phyloP scores from a whole-genome alignment of 75 land plant genomes.

The Azolla pinnata region DNA sequence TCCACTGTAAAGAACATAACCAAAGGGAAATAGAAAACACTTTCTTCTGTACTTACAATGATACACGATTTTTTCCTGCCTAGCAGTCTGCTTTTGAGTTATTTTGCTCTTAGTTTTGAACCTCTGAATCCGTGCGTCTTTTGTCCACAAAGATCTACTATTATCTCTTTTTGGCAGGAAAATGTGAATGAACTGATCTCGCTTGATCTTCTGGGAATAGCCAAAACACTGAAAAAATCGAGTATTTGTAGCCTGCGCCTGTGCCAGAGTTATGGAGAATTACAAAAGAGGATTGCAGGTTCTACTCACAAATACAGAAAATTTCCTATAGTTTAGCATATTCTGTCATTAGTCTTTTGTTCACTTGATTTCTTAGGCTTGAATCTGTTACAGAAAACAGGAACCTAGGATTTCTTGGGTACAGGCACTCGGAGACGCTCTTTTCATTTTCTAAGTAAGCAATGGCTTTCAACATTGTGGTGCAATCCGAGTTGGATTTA shows the following conservation, averaged over 20 bases:
- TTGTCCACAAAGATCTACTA: too few species aligned
- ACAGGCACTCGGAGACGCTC: slow-evolving; percentile 9
- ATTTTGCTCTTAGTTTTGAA: background rate
- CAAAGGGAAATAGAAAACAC: background rate
- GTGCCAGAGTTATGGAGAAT: background rate
- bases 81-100: background rate
- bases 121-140: too few species aligned
- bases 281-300: slow-evolving; percentile 5
- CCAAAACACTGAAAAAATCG: slow-evolving; percentile 4
- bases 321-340: too few species aligned
- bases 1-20: too few species aligned
- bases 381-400: slow-evolving; percentile 5
- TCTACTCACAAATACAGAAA: too few species aligned
- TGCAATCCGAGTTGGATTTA: too few species aligned
- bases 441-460: slow-evolving; percentile 9
- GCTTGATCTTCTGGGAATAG: slow-evolving; percentile 1
- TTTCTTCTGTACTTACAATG: background rate
- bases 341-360: background rate
- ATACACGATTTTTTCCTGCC: background rate
- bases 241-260: background rate
- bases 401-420: slow-evolving; percentile 5
- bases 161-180: too few species aligned
- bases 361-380: background rate
- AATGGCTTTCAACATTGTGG: too few species aligned
- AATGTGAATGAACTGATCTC: background rate